Evolutionary conservation across 495 filamentous ascomycete genomes (phyloP), one percentile per base, ranked within the genome.

Genomic region (Cenococcum geophilum): DNA sequence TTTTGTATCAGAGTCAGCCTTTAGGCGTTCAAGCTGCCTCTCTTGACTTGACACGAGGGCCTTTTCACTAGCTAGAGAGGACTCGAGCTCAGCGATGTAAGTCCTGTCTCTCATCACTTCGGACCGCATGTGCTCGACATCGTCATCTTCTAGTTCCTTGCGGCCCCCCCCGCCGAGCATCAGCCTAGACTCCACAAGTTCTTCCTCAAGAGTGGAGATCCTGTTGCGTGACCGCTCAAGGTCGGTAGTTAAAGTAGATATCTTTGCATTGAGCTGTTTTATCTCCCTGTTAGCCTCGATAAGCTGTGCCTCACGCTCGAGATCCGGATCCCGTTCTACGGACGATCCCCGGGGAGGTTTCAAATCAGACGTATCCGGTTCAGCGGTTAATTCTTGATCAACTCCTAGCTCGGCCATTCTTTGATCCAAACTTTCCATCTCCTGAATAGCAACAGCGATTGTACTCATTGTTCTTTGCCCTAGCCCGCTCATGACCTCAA

Each of bases 21-120:
- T 76, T 8, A 76, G 68, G 0, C 50, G 72, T 60, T 86, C 82
- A 43, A 89, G 80, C 66, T 89, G 82, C 67, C 84, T 82, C 43
- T 84, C 79, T 16, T 87, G 75, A 55, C 80, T 81, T 54, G 84
- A 81, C 35, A 82, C 73, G 2, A 76, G 76, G 0, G 62, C 61
- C 50, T 65, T 68, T n/a, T 68, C 65, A 21, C 58, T 65, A 10
- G 62, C 60, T 37, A 75, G 67, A 34, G 74, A 71, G n/a, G 22
- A 22, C 60, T 76, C 74, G 5, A 76, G 67, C 52, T 71, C 69
- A 11, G 66, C 71, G 32, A 76, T 76, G 55, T 75, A 73, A 14
- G 73, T 67, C 40, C 65, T 50, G 23, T 76, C 72, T 9, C 64
- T 67, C 5, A 66, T 58, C 18, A 68, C 48, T 35, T 72, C 67